Percentiles rank a stretch among this genome's conserved stretches.
Conservation (phyloP, 805 yeast species). For the Myxozyma mucilagina region DNA sequence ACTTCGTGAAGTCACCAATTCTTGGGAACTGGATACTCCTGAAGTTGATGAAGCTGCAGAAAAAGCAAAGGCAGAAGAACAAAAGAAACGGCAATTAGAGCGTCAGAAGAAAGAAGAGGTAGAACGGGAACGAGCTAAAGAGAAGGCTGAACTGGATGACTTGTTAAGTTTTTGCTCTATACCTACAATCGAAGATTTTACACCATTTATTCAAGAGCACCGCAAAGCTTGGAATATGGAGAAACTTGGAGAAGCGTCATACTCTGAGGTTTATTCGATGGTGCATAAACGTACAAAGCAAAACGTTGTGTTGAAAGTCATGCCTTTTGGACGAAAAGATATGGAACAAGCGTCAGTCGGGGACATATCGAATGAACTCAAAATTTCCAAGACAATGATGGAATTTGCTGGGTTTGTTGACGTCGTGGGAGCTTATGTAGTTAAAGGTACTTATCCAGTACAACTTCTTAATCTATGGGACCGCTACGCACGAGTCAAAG, state of each 20-base stretch:
- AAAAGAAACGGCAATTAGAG: not conserved
- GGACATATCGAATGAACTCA: slow-evolving; percentile 51
- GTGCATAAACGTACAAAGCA: slow-evolving; percentile 34
- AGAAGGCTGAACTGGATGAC: slow-evolving; percentile 36
- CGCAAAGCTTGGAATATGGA: slow-evolving; percentile 36
- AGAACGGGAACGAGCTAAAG: not conserved
- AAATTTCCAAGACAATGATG: slow-evolving; percentile 46
- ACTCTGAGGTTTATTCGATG: slow-evolving; percentile 48
- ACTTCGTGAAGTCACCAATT: slow-evolving; percentile 20
- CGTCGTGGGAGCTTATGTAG: slow-evolving; percentile 49
- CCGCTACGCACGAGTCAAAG: slow-evolving; percentile 37
- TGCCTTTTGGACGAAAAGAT: slow-evolving; percentile 51
- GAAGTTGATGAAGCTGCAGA: not conserved
- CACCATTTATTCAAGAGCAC: slow-evolving; percentile 35
- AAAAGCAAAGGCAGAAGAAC: not conserved
- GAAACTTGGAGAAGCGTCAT: slow-evolving; percentile 52
- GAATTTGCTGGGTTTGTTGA: slow-evolving; percentile 48
- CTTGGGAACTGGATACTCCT: slow-evolving; percentile 11
- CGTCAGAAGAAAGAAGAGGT: not conserved
- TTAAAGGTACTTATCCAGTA: slow-evolving; percentile 49
- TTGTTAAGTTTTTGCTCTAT: slow-evolving; percentile 44
- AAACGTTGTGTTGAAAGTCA: slow-evolving; percentile 48
- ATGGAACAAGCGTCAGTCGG: slow-evolving; percentile 44
- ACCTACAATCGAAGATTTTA: slow-evolving; percentile 40
- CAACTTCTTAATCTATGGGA: slow-evolving; percentile 50